Conservation (phyloP, 2,329 filamentous ascomycete genomes). For the Monosporascus sp. region DNA sequence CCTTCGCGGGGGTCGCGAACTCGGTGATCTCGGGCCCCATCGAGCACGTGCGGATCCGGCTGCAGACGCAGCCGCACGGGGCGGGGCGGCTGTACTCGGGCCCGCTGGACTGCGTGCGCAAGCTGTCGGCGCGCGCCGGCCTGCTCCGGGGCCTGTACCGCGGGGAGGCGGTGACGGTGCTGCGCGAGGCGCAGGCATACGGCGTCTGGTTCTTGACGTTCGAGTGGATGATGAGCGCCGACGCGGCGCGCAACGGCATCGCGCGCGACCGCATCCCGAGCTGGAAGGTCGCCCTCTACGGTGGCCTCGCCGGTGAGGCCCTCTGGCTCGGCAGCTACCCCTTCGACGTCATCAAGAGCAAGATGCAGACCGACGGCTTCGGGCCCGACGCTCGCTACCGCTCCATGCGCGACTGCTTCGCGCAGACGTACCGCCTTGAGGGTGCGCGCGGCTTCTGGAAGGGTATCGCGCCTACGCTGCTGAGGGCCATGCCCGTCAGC, state of each 20-base stretch:
- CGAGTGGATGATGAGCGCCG: slow-evolving; percentile 92
- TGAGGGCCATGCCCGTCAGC: slow-evolving; percentile 95
- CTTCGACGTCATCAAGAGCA: slow-evolving; percentile 96
- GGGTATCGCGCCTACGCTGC: slow-evolving; percentile 81
- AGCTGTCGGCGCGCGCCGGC: slow-evolving; percentile 65
- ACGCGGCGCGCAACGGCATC: slow-evolving; percentile 72
- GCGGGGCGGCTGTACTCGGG: slow-evolving; percentile 72
- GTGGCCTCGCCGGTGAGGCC: slow-evolving; percentile 87
- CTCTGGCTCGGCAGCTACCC: slow-evolving; percentile 93
- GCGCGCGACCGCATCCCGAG: slow-evolving; percentile 72
- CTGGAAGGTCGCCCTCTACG: slow-evolving; percentile 86
- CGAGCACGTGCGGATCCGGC: slow-evolving; percentile 91
- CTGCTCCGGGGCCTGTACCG: slow-evolving; percentile 75
- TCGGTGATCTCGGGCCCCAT: slow-evolving; percentile 84
- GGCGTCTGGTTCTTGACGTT: slow-evolving; percentile 93
- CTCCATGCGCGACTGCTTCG: slow-evolving; percentile 85
- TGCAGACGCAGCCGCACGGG: slow-evolving; percentile 95
- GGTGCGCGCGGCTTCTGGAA: slow-evolving; percentile 88
- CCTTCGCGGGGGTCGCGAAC: slow-evolving; percentile 90
- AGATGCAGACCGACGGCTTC: slow-evolving; percentile 98
- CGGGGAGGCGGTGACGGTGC: slow-evolving; percentile 77
- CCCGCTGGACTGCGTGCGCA: slow-evolving; percentile 84
- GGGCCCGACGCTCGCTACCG: slow-evolving; percentile 65
- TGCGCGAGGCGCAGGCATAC: slow-evolving; percentile 90
- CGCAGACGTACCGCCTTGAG: slow-evolving; percentile 71